Evolutionary conservation across 2,329 filamentous ascomycete species (phyloP), one percentile per base, ranked within the genome.

Genomic region (Apiospora kogelbergensis): DNA sequence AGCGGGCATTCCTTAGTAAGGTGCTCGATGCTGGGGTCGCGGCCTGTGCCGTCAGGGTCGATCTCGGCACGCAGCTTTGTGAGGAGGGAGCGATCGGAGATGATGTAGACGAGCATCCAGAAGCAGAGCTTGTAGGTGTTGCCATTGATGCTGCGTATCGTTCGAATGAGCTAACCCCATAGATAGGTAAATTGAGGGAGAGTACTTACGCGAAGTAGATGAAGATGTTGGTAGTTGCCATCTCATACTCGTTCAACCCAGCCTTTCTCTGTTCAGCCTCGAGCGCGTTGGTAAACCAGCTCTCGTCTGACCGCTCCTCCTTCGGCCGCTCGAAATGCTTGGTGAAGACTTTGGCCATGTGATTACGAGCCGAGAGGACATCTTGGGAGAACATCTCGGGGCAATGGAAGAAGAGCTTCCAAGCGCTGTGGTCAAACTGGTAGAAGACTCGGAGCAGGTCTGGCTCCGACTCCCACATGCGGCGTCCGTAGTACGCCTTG

Each of bases 321-420:
- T 40, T 40, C 9, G 37, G 37, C 37, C 37, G 37, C 37, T 40
- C 37, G 37, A 40, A 40, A 40, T 40, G 37, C 13, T 9, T 40
- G 37, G 37, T 40, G 7, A 40, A 40, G 37, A 40, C 37, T 40
- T 40, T 40, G 37, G 37, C 37, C 37, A 40, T 40, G 37, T 40
- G 37, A 40, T 40, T 40, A 11, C 37, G 37, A 40, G 37, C 37
- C 7, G 37, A 40, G 37, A 40, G 37, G 37, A 40, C 76, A 6
- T 75, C 71, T 2, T 46, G 1, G 41, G 65, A 69, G 20, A 78
- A 66, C n/a, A 74, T 69, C n/a, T 30, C 45, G 0, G 75, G 76
- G 45, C 75, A 77, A 42, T 75, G 74, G 64, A 76, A 78, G 5
- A 78, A 69, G 63, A 75, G 68, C 71, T 78, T 68, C 74, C 74